A percentile compares a stretch with the other conserved stretches of the same genome.
phyloP scores from a whole-genome alignment of 2,329 filamentous ascomycete genomes.

The Emergomyces orientalis region DNA sequence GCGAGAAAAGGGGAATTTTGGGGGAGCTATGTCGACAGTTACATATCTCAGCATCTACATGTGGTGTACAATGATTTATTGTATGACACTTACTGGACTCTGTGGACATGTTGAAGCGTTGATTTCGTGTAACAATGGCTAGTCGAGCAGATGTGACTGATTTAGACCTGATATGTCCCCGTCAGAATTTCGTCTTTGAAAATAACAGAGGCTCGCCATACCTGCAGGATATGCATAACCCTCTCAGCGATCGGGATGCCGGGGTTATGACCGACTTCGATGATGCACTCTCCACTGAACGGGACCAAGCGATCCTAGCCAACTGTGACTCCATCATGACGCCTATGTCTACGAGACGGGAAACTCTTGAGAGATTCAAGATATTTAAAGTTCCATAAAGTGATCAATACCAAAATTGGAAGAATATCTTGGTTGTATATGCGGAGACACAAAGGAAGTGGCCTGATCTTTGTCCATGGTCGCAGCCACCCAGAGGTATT shows the following conservation, averaged over 20 bases:
- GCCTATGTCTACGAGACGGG: not conserved
- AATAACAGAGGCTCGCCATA: not conserved
- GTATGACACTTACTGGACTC: not conserved
- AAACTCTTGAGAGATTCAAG: not conserved
- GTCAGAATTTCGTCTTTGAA: not conserved
- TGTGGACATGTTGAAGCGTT: constrained; percentile 3
- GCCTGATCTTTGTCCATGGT: not conserved
- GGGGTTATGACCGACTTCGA: not conserved
- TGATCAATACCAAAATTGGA: not conserved
- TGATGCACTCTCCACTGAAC: not conserved
- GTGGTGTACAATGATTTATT: not conserved
- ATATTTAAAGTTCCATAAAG: not conserved
- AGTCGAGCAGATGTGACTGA: not conserved
- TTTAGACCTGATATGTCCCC: not conserved
- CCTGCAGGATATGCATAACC: not conserved
- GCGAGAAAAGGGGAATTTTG: constrained; percentile 34
- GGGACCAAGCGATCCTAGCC: not conserved
- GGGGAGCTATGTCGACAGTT: constrained; percentile 5
- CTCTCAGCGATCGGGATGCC: not conserved
- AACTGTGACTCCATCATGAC: not conserved
- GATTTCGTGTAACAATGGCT: not conserved
- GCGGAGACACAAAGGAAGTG: not conserved
- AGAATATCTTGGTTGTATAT: not conserved
- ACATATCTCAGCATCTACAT: not conserved
- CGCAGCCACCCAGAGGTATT: not conserved